These are phyloP conservation scores for Ceratocystis eucalypticola DNA, from an alignment of 2,329 filamentous ascomycete species.

Conservation along the genomic window DNA sequence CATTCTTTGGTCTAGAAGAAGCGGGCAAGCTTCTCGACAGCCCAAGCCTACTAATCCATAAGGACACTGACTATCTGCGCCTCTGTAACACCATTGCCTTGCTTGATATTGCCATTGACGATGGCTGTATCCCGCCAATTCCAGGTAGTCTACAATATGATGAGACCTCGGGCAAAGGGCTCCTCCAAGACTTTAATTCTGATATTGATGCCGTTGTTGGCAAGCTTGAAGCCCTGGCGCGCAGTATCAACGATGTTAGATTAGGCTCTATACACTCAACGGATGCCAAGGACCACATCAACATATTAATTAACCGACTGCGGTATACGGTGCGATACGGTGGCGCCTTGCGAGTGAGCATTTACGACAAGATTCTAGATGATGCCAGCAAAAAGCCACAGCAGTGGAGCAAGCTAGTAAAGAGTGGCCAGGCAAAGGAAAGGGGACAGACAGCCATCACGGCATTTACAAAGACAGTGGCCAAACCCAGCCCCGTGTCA, in stretches of 20 bases:
- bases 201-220: conserved; percentile 54
- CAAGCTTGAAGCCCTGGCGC: conserved; percentile 43
- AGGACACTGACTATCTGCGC: conserved; percentile 52
- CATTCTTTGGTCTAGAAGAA: conserved; percentile 25
- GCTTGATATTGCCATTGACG: conserved; percentile 62
- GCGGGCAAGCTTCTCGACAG: conserved; percentile 26
- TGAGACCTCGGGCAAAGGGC: conserved; percentile 21
- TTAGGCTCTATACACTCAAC: conserved; percentile 58
- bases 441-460: conserved; percentile 39
- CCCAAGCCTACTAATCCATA: conserved; percentile 38
- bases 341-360: conserved; percentile 38
- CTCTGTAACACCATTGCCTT: conserved; percentile 53
- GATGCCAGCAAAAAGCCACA: neutral
- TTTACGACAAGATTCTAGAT: conserved; percentile 31
- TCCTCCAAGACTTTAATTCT: conserved; percentile 46
- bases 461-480: conserved; percentile 28
- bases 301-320: conserved; percentile 61
- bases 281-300: conserved; percentile 62
- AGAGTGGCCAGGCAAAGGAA: conserved; percentile 30
- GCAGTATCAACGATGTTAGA: conserved; percentile 59
- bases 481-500: neutral
- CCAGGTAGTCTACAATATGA: conserved; percentile 22
- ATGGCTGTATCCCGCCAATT: conserved; percentile 29
- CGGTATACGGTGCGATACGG: conserved; percentile 56
- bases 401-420: conserved; percentile 14